Conservation (phyloP, 2,329 filamentous ascomycete species). For the Fusarium nisikadoi region DNA sequence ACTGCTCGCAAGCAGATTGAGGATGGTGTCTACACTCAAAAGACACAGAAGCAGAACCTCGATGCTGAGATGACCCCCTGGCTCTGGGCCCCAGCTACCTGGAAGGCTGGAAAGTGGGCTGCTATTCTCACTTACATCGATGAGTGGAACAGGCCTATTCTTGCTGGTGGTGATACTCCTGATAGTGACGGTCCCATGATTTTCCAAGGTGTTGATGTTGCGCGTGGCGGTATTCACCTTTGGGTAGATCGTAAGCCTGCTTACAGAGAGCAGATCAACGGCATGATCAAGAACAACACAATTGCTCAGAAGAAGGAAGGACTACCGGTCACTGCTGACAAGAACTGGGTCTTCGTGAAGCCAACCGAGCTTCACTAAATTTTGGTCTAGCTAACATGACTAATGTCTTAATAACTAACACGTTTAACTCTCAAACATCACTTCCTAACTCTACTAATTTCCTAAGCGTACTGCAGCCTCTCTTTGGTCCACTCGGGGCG, state of each 20-base stretch:
- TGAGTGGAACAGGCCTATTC: slow-evolving; percentile 55
- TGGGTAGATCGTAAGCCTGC: slow-evolving; percentile 54
- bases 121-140: slow-evolving; percentile 56
- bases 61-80: slow-evolving; percentile 54
- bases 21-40: slow-evolving; percentile 49
- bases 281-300: slow-evolving; percentile 51
- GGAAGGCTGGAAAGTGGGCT: slow-evolving; percentile 58
- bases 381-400: neutral
- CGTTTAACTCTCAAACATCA: neutral
- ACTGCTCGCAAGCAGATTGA: slow-evolving; percentile 54
- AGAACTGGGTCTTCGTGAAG: slow-evolving; percentile 57
- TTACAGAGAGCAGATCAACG: slow-evolving; percentile 49
- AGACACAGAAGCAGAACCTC: slow-evolving; percentile 47
- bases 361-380: slow-evolving; percentile 50
- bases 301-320: slow-evolving; percentile 50
- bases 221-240: slow-evolving; percentile 54
- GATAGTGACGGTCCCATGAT: slow-evolving; percentile 57
- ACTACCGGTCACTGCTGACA: slow-evolving; percentile 54
- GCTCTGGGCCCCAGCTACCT: slow-evolving; percentile 56
- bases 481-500: slow-evolving; percentile 61
- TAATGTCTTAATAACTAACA: neutral
- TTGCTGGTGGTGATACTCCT: slow-evolving; percentile 57
- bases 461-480: slow-evolving; percentile 49
- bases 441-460: neutral
- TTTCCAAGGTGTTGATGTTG: slow-evolving; percentile 57